Evolutionary conservation across 257 asterid species (phyloP), one percentile per base, ranked within the genome.

Genomic region (Solanum medicagineum): DNA sequence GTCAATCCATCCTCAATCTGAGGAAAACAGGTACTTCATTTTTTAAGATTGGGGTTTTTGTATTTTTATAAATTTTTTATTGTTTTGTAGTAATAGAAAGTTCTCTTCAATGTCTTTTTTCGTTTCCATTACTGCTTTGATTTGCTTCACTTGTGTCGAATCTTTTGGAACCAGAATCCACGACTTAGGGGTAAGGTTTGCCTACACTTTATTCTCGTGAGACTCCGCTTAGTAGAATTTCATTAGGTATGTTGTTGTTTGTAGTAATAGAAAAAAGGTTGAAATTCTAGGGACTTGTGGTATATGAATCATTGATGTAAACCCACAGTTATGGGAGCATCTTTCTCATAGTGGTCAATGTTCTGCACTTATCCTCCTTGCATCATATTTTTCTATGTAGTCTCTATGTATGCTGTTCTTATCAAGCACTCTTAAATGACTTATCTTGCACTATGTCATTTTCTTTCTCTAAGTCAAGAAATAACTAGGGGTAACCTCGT

Each of bases 1-100:
- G 81, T 95, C 99, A 13, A 93, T 96, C 73, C 96, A 91, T 84
- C 97, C 97, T 20, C 94, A 96, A 62, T 95, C 98, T 11, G 98
- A 96, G 87, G 98, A 96, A 90, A 96, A 96, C 92, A 93, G 98
- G 99, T 94, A 71, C 77, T 71, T 63, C 29, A 47, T 80, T 54
- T 3, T 80, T n/a, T 63, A 66, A 57, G 24, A 8, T 53, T 79
- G 65, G 66, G 26, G 49, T 53, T 75, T n/a, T 14, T 75, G 44
- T 75, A 49, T 24, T 49, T 49, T 49, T 47, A 8, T 15, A 26
- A 7, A 7, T 24, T 14, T 74, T 47, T 49, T 3, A 10, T 24
- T 75, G 45, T 47, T 75, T 75, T 22, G 45, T 53, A 9, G 15
- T 75, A 51, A 24, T 49, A 19, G 15, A 49, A 75, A 14, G 1